Base-by-base conservation (phyloP, 257 asterid genomes). In the Nicotiana tabacum region DNA sequence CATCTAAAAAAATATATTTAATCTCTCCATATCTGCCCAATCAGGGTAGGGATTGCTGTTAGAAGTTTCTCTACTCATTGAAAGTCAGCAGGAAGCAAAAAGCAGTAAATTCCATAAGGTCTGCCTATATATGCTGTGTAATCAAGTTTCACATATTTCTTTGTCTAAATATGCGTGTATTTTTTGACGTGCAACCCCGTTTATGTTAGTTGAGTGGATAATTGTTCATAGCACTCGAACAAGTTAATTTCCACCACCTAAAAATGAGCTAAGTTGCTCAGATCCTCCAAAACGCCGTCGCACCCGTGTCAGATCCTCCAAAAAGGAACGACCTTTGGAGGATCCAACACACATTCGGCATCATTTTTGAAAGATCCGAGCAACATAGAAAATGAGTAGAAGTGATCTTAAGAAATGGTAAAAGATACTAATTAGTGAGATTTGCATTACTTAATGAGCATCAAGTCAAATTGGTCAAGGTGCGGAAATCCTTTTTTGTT, bases 1-100 rank as follows among this genome's bases (percentile, higher is more conserved):
- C 98, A 79, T 94, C 99, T 83, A 96, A 83, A 90, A 90, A 96
- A 4, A 96, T 89, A 83, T 94, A 97, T 83, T 82, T 91, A 65
- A 94, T 62, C 62, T 87, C 91, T 58, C 98, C 98, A 88, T 94
- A 94, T 87, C 98, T 96, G 87, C 86, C 29, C 80, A 76, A 51
- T 53, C 43, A 15, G 64, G 10, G 4, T 43, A 72, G 60, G 53
- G 60, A 46, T 46, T 72, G 7, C 57, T 72, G 60, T 72, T 72
- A 72, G 78, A 51, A 51, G 27, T 48, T 76, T 76, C 27, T 51
- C 62, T 24, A 48, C 27, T 48, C 62, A 53, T 48, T 3, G 62
- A 24, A 74, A 74, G 9, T 15, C 43, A 51, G 61, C 43, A 51
- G 29, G 43, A 6, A 76, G 16, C 13, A 15, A 46, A 48, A 51